Conservation (phyloP, 768 basidiomycete genomes). For the Hygrophoropsis aurantiaca region DNA sequence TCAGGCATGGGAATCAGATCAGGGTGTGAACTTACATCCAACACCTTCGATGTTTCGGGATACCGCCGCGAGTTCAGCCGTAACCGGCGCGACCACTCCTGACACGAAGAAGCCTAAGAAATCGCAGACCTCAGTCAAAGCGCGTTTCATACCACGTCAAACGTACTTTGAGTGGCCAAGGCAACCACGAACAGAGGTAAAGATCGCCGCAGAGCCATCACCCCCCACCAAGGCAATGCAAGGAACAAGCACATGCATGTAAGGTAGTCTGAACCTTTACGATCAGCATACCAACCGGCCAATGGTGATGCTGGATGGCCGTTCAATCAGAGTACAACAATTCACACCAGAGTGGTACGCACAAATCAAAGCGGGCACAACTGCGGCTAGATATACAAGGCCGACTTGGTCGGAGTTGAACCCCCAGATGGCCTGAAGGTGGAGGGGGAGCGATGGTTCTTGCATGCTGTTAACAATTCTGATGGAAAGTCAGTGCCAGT, state of each 20-base stretch:
- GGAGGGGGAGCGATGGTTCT: constrained; percentile 60
- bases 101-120: constrained; percentile 59
- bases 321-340: not conserved
- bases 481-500: constrained; percentile 1
- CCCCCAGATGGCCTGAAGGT: constrained; percentile 49
- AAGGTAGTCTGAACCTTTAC: constrained; percentile 55
- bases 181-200: constrained; percentile 36
- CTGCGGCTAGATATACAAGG: constrained; percentile 63
- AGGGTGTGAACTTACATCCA: constrained; percentile 51
- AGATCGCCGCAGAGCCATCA: constrained; percentile 55
- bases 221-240: constrained; percentile 63
- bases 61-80: constrained; percentile 64
- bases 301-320: constrained; percentile 50
- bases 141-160: not conserved
- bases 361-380: constrained; percentile 68
- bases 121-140: constrained; percentile 1
- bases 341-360: constrained; percentile 18
- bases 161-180: constrained; percentile 57
- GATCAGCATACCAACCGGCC: constrained; percentile 59
- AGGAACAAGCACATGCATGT: constrained; percentile 46
- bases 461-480: constrained; percentile 50
- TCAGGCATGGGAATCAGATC: constrained; percentile 3
- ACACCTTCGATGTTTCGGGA: constrained; percentile 57
- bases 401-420: constrained; percentile 55
- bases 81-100: constrained; percentile 59